Conservation (phyloP, 257 asterid species). For the Solanum lycopersicoides region DNA sequence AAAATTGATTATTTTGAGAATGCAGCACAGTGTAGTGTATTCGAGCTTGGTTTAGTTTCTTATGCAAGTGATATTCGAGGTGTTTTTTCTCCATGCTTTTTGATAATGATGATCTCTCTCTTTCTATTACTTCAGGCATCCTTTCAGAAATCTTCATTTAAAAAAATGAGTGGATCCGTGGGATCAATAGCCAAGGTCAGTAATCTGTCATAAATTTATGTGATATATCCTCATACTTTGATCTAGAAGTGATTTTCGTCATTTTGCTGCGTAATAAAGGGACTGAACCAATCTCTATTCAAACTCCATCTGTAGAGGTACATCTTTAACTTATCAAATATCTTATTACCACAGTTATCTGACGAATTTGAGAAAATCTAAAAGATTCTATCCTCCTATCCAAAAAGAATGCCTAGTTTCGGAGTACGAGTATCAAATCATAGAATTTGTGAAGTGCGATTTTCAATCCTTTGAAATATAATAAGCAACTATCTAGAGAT, state of each 20-base stretch:
- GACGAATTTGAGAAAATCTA: not conserved
- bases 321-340: not conserved
- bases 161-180: constrained; percentile 27
- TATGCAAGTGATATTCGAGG: not conserved
- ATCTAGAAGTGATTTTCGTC: not conserved
- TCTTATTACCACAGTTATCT: not conserved
- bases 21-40: too few species aligned
- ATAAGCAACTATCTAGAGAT: not conserved
- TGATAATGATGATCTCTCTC: constrained; percentile 1
- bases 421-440: not conserved
- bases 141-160: constrained; percentile 37
- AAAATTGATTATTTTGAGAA: too few species aligned
- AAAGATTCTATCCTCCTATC: not conserved
- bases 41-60: not conserved
- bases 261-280: not conserved
- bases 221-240: not conserved
- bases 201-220: not conserved
- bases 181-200: constrained; percentile 65
- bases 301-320: not conserved
- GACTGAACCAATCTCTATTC: not conserved
- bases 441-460: not conserved
- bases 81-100: not conserved
- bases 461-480: not conserved
- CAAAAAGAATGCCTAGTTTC: not conserved
- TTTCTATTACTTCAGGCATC: constrained; percentile 41